phyloP scores from a whole-genome alignment of 2,329 filamentous ascomycete species.

The Colletotrichum tropicicola region DNA sequence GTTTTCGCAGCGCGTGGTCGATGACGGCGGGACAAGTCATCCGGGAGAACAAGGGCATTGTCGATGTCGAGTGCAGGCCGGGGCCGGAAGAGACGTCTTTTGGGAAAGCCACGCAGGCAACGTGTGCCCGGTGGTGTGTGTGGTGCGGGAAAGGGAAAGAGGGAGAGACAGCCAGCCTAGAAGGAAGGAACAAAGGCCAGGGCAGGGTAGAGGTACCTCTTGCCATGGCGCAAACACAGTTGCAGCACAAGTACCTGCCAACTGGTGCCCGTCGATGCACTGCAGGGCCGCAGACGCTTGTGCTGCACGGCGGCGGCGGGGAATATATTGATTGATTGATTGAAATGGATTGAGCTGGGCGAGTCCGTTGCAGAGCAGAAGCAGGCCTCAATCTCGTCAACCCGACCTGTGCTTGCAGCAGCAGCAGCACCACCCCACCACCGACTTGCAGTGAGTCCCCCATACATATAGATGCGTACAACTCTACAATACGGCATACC shows the following conservation, averaged over 20 bases:
- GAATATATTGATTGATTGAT: neutral
- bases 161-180: neutral
- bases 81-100: constrained; percentile 10
- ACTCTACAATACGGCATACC: too few relatives aligned
- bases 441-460: too few relatives aligned
- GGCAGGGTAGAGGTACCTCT: neutral
- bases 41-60: constrained; percentile 20
- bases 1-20: too few relatives aligned
- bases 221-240: too few relatives aligned
- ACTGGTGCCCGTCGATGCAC: neutral
- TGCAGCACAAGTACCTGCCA: neutral
- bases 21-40: neutral
- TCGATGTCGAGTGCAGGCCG: neutral
- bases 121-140: constrained; percentile 10
- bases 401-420: too few relatives aligned
- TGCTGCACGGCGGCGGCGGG: constrained; percentile 22
- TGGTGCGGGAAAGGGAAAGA: neutral
- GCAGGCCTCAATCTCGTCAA: too few relatives aligned
- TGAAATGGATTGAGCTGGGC: neutral
- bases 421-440: too few relatives aligned
- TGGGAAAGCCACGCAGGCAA: constrained; percentile 18
- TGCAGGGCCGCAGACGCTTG: constrained; percentile 2
- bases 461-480: too few relatives aligned
- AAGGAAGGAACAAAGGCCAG: constrained; percentile 1
- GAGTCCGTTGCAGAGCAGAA: neutral